These are phyloP conservation scores for Plantago major DNA, from an alignment of 257 asterid genomes.

Conservation along the genomic window DNA sequence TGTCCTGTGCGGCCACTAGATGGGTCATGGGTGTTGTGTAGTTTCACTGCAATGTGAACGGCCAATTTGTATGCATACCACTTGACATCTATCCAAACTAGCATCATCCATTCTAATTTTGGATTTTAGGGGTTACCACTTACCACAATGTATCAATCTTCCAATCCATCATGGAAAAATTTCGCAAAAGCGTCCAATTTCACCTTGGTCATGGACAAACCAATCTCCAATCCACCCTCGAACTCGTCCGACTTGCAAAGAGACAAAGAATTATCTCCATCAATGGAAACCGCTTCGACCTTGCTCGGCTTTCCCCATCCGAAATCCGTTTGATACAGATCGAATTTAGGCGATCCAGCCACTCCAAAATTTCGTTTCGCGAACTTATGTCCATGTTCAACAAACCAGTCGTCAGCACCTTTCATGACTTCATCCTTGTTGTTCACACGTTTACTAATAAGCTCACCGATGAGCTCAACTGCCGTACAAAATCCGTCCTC, in stretches of 20 bases:
- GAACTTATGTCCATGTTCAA: background rate
- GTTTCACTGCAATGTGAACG: too few species aligned
- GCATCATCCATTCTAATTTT: too few species aligned
- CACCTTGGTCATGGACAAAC: conserved; percentile 22
- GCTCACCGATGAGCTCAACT: conserved; percentile 20
- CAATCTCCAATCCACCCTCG: conserved; percentile 35
- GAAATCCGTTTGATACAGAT: conserved; percentile 29
- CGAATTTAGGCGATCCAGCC: conserved; percentile 31
- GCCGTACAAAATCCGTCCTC: conserved; percentile 28
- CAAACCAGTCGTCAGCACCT: conserved; percentile 26
- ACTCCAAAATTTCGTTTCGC: conserved; percentile 19
- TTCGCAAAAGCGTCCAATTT: conserved; percentile 25
- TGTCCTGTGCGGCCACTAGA: too few species aligned
- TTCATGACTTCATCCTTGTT: conserved; percentile 24
- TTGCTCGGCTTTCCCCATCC: conserved; percentile 33
- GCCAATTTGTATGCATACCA: too few species aligned
- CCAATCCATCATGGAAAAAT: conserved; percentile 2
- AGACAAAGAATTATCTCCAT: conserved; percentile 15
- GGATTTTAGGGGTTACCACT: too few species aligned
- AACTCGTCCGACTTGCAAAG: conserved; percentile 28
- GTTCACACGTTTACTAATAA: conserved; percentile 24
- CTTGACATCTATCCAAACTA: too few species aligned
- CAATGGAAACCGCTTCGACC: conserved; percentile 24
- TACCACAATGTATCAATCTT: background rate
- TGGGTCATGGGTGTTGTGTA: too few species aligned